Base-by-base conservation (phyloP, 805 yeast genomes). In the Ogataea kodamae region DNA sequence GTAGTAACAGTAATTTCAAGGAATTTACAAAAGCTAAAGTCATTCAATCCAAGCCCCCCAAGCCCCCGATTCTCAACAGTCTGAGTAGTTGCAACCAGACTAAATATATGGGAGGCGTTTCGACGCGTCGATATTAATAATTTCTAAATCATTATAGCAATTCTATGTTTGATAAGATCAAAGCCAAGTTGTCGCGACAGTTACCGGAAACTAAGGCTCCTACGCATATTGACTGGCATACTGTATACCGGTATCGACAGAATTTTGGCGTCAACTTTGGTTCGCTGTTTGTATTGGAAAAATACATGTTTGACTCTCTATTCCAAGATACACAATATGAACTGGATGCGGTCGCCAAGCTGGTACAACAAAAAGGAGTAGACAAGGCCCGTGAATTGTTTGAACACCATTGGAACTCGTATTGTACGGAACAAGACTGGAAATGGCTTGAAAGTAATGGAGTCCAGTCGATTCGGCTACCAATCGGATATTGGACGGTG, bases 401-500 rank as follows among this genome's bases (percentile, higher is more conserved):
- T 34, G 84, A 80, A 42, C 39, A 59, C 1, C 95, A 84, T 55
- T 90, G 92, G 84, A 59, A 54, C 6, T 50, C 52, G 6, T 89
- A 76, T 53, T 66, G 82, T 39, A 54, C 57, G 20, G 84, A 78
- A 35, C 70, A 70, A 6, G 97, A 90, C 54, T 89, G 96, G 95
- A 50, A 70, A 13, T 87, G 87, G 84, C 59, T 90, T 18, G 57
- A 64, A 27, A 62, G 67, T 13, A 70, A 68, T 33, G 84, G 86
- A 6, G 84, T 84, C n/a, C 86, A 85, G 15, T 74, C 88, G 2
- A 69, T 90, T 5, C 70, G 98, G 49, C 69, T 90, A 1, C 97
- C 98, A 6, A 61, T 90, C 44, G 97, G 97, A 0, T 90, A 84
- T 59, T 90, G 96, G 96, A 78, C 74, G 37, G 74, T 88, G n/a